These are phyloP conservation scores for Populus nigra DNA, from an alignment of 345 rosid species.

Conservation along the genomic window DNA sequence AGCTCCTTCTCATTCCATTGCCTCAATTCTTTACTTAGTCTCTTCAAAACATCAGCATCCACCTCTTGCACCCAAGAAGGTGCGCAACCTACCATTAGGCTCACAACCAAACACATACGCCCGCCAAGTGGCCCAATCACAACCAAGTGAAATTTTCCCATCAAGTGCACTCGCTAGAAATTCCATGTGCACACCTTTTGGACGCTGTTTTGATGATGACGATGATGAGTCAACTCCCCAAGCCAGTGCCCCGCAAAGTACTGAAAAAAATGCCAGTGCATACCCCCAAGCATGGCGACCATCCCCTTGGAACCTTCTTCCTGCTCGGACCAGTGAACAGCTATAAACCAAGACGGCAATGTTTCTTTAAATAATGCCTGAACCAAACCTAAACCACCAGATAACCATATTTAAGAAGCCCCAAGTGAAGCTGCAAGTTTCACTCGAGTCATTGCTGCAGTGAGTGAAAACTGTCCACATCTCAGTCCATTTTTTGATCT, in stretches of 20 bases:
- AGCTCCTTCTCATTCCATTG: conserved; percentile 84
- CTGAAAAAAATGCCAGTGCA: conserved; percentile 72
- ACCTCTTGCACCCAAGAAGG: conserved; percentile 85
- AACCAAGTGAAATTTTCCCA: conserved; percentile 86
- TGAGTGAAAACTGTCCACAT: conserved; percentile 75
- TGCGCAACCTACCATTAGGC: conserved; percentile 65
- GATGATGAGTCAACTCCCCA: conserved; percentile 84
- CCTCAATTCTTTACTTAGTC: conserved; percentile 77
- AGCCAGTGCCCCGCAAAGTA: conserved; percentile 75
- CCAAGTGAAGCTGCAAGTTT: conserved; percentile 89
- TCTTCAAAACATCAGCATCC: conserved; percentile 62
- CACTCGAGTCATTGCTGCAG: conserved; percentile 68
- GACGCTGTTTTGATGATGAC: conserved; percentile 66
- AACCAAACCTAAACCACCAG: conserved; percentile 74
- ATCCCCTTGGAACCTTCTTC: conserved; percentile 55
- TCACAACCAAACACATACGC: conserved; percentile 78
- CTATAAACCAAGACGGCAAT: conserved; percentile 89
- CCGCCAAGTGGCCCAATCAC: conserved; percentile 72
- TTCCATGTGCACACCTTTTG: conserved; percentile 66
- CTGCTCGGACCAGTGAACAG: conserved; percentile 55
- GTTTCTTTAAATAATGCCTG: conserved; percentile 78
- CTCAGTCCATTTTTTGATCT: conserved; percentile 61
- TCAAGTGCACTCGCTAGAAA: conserved; percentile 81
- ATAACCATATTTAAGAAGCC: conserved; percentile 82
- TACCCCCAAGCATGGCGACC: conserved; percentile 77